A percentile compares a stretch with the other conserved stretches of the same genome.
These are phyloP conservation scores for Claviceps africana DNA, from an alignment of 2,329 filamentous ascomycete species.

Conservation along the genomic window DNA sequence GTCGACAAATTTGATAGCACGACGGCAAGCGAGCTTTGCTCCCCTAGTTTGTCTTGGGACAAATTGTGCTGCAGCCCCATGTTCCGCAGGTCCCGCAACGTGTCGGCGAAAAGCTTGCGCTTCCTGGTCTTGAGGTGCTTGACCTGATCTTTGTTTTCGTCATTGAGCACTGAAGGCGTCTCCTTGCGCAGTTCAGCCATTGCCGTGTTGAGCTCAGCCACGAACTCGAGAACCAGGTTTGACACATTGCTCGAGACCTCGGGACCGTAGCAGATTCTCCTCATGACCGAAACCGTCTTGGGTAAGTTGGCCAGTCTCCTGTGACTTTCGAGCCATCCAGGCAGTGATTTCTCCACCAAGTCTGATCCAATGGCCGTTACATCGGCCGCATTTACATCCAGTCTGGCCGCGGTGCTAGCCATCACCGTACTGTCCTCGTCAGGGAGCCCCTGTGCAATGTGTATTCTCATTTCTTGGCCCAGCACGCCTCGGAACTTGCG, in stretches of 20 bases:
- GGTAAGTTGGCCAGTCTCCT: slow-evolving; percentile 56
- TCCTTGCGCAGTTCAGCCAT: slow-evolving; percentile 66
- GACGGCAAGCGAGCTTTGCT: slow-evolving; percentile 56
- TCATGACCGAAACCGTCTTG: slow-evolving; percentile 63
- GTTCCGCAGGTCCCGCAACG: slow-evolving; percentile 62
- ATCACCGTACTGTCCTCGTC: slow-evolving; percentile 25
- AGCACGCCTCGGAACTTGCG: slow-evolving; percentile 76
- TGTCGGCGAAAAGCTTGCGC: slow-evolving; percentile 79
- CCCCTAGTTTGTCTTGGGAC: slow-evolving; percentile 54
- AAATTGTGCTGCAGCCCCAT: slow-evolving; percentile 88
- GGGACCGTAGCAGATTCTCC: slow-evolving; percentile 41
- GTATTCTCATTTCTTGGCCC: slow-evolving; percentile 55
- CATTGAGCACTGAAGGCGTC: slow-evolving; percentile 66
- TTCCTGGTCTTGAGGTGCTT: slow-evolving; percentile 88
- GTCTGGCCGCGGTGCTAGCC: slow-evolving; percentile 1
- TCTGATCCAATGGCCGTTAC: slow-evolving; percentile 9
- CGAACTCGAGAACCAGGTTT: slow-evolving; percentile 50
- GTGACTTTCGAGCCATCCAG: slow-evolving; percentile 32
- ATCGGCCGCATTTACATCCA: not conserved
- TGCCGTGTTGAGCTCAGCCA: slow-evolving; percentile 51
- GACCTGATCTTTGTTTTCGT: slow-evolving; percentile 72
- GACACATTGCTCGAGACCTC: slow-evolving; percentile 40
- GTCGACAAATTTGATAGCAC: slow-evolving; percentile 49
- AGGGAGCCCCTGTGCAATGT: slow-evolving; percentile 47
- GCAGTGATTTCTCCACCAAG: slow-evolving; percentile 14